These are phyloP conservation scores for Talaromyces piceae DNA, from an alignment of 2,329 filamentous ascomycete genomes.

Conservation along the genomic window DNA sequence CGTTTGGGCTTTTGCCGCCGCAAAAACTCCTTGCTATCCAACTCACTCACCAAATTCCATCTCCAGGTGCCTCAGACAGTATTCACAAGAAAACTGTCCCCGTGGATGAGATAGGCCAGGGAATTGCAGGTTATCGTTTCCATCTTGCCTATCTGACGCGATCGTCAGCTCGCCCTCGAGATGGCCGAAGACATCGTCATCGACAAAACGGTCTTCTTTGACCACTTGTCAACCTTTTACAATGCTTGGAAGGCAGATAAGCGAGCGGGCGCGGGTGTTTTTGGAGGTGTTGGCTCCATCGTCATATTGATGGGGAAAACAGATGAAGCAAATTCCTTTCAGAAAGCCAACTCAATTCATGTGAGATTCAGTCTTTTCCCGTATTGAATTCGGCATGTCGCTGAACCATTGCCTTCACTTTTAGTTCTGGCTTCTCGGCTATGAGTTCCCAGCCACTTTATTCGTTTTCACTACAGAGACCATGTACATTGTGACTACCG, in stretches of 20 bases:
- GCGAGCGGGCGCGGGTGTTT: conserved; percentile 74
- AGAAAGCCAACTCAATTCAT: conserved; percentile 96
- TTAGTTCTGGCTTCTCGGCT: conserved; percentile 95
- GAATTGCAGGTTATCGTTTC: not conserved
- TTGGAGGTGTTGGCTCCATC: conserved; percentile 79
- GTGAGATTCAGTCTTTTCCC: conserved; percentile 43
- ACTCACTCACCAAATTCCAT: too few species aligned
- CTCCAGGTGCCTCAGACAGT: not conserved
- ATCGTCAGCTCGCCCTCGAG: conserved; percentile 8
- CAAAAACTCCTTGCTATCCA: not conserved
- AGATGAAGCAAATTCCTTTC: conserved; percentile 75
- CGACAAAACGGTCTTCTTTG: conserved; percentile 88
- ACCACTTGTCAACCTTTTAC: conserved; percentile 79
- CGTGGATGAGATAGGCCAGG: not conserved
- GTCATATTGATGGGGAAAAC: conserved; percentile 92
- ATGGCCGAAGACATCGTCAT: conserved; percentile 86
- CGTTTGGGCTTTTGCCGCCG: not conserved
- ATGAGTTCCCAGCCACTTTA: conserved; percentile 94
- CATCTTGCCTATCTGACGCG: not conserved
- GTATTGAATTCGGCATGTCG: not conserved
- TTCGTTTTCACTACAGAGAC: conserved; percentile 85
- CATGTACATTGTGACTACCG: conserved; percentile 87
- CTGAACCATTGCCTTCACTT: conserved; percentile 10
- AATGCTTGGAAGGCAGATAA: conserved; percentile 96
- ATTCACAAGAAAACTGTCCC: not conserved